Conservation (phyloP, 2,329 filamentous ascomycete species). For the Aspergillus alliaceus region DNA sequence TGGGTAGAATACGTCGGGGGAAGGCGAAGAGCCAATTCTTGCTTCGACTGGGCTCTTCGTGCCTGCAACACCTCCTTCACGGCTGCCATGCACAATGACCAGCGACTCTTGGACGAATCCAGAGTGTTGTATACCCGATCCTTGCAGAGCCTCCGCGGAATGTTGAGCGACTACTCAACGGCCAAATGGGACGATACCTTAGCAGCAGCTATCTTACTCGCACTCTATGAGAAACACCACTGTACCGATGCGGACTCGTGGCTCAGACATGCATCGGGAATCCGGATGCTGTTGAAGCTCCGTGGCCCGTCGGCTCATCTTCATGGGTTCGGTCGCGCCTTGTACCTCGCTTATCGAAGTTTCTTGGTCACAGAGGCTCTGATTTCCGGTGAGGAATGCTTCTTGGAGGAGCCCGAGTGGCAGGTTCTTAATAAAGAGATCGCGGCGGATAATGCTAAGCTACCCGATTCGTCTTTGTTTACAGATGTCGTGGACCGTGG, state of each 20-base stretch:
- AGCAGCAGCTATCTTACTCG: constrained; percentile 35
- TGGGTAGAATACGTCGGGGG: constrained; percentile 29
- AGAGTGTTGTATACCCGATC: constrained; percentile 29
- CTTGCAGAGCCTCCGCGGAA: constrained; percentile 27
- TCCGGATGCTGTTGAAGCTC: constrained; percentile 33
- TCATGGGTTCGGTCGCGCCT: constrained; percentile 34
- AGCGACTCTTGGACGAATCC: constrained; percentile 25
- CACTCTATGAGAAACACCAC: constrained; percentile 38
- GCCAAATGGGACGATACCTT: constrained; percentile 35
- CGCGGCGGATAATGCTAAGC: constrained; percentile 25
- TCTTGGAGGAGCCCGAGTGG: constrained; percentile 38
- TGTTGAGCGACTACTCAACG: constrained; percentile 24
- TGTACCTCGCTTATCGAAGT: constrained; percentile 37
- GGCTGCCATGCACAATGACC: constrained; percentile 20
- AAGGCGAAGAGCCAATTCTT: constrained; percentile 14
- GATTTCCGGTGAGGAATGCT: constrained; percentile 33
- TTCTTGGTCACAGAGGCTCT: constrained; percentile 37
- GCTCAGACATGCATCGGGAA: constrained; percentile 38
- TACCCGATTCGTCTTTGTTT: constrained; percentile 29
- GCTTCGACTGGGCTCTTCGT: constrained; percentile 25
- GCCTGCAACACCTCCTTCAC: constrained; percentile 19
- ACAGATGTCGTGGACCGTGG: constrained; percentile 31
- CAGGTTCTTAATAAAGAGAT: constrained; percentile 30
- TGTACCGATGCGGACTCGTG: constrained; percentile 37
- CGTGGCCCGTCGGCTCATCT: constrained; percentile 33